Percentiles rank a stretch among this genome's conserved stretches.
Conservation (phyloP, 345 rosid genomes). For the Eutrema japonicum region DNA sequence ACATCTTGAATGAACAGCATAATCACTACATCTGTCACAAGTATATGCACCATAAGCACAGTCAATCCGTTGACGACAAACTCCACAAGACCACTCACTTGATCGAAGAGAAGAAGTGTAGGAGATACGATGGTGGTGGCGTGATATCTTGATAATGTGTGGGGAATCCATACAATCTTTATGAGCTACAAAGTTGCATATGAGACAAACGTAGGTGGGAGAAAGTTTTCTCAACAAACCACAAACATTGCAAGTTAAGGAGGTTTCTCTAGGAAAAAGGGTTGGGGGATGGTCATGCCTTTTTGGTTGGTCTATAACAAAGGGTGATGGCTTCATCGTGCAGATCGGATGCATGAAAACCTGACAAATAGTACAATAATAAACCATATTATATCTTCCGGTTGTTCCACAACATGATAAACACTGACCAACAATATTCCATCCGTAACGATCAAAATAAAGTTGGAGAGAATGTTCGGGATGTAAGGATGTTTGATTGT, state of each 20-base stretch:
- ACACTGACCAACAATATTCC: neutral
- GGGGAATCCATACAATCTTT: neutral
- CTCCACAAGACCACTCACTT: neutral
- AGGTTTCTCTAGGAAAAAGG: neutral
- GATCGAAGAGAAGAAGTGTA: neutral
- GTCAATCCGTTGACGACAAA: conserved; percentile 14
- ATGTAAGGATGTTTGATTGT: conserved; percentile 5
- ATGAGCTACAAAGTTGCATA: conserved; percentile 23
- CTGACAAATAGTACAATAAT: neutral
- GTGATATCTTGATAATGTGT: conserved; percentile 14
- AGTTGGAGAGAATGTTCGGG: neutral
- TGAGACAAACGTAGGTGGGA: neutral
- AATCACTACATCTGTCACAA: neutral
- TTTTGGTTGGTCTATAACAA: conserved; percentile 10
- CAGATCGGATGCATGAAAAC: conserved; percentile 3
- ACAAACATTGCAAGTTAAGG: conserved; percentile 19
- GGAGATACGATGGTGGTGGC: conserved; percentile 20
- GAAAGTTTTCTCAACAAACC: neutral
- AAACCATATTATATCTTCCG: neutral
- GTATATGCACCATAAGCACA: neutral
- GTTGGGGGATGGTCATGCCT: conserved; percentile 7
- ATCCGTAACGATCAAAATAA: neutral
- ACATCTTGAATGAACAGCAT: conserved; percentile 11
- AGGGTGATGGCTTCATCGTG: neutral
- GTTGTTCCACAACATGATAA: neutral